Evolutionary conservation across 1,284 basidiomycete species (phyloP).

Genomic region (Singerocomus inundabilis): DNA sequence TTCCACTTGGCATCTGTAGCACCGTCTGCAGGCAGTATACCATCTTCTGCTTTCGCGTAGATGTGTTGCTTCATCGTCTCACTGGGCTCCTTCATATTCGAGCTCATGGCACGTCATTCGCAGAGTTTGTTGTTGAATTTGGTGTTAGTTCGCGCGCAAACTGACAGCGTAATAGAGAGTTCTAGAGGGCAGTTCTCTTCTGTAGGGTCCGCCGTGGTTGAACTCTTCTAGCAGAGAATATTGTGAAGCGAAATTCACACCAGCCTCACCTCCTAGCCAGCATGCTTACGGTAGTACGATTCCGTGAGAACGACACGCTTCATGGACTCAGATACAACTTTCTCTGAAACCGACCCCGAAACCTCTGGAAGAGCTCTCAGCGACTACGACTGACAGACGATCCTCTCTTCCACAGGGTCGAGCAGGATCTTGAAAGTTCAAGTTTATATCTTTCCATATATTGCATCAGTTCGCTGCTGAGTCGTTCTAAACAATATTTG

Average conservation of each 20-base stretch:
- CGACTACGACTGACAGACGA: too few species aligned
- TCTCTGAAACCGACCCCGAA: too few species aligned
- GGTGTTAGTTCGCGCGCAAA: neutral
- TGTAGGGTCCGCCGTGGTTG: neutral
- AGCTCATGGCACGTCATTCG: constrained; percentile 4
- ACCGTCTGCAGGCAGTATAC: constrained; percentile 1
- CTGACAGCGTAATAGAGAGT: neutral
- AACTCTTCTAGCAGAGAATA: neutral
- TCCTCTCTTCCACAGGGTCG: too few species aligned
- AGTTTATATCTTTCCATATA: too few species aligned
- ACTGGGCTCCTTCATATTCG: neutral
- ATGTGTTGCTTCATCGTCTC: neutral
- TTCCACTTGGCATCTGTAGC: constrained; percentile 3
- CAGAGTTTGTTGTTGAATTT: neutral
- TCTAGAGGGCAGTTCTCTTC: neutral
- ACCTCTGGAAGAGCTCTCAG: too few species aligned
- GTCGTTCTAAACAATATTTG: too few species aligned
- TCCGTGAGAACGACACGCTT: neutral
- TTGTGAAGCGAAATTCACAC: neutral
- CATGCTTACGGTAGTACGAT: neutral
- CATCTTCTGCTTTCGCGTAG: neutral
- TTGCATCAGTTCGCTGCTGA: too few species aligned
- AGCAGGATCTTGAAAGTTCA: too few species aligned
- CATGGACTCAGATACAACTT: too few species aligned
- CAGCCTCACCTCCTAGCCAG: neutral